Conservation (phyloP, 2,329 filamentous ascomycete species). For the Graphiopsis chlorocephala region DNA sequence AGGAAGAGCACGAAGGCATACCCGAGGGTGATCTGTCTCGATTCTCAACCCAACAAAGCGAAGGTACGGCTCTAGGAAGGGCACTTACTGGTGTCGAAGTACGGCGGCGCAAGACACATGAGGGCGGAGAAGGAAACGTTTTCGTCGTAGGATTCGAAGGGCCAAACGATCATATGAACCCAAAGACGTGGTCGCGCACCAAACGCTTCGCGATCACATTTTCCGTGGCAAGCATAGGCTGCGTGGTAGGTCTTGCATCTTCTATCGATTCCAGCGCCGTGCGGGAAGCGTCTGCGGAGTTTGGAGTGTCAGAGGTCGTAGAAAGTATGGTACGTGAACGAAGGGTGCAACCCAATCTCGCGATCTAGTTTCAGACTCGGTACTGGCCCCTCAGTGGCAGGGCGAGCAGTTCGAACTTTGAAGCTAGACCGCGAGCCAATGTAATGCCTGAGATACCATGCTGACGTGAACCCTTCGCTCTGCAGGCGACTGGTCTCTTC, state of each 20-base stretch:
- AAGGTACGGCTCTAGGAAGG: conserved; percentile 34
- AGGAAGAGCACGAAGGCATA: conserved; percentile 19
- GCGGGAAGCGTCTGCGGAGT: not conserved
- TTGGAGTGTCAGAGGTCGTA: conserved; percentile 16
- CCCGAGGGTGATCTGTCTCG: conserved; percentile 27
- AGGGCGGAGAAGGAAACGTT: conserved; percentile 38
- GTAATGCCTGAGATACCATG: no score
- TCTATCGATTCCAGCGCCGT: conserved; percentile 14
- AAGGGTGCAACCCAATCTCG: no score
- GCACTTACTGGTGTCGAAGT: conserved; percentile 39
- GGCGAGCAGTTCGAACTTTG: no score
- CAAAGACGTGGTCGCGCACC: conserved; percentile 13
- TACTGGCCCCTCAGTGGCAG: no score
- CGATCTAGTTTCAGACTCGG: no score
- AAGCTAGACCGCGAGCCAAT: no score
- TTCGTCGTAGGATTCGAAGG: conserved; percentile 26
- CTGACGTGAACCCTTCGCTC: no score
- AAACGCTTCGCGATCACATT: conserved; percentile 2
- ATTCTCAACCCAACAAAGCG: conserved; percentile 31
- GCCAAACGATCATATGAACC: conserved; percentile 14
- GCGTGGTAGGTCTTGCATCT: conserved; percentile 4
- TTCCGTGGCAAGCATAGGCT: not conserved
- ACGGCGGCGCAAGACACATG: conserved; percentile 35
- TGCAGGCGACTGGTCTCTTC: not conserved
- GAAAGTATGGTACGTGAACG: conserved; percentile 13